These are phyloP conservation scores for Rheum nobile DNA, from an alignment of 148 eudicot genomes.

Conservation along the genomic window DNA sequence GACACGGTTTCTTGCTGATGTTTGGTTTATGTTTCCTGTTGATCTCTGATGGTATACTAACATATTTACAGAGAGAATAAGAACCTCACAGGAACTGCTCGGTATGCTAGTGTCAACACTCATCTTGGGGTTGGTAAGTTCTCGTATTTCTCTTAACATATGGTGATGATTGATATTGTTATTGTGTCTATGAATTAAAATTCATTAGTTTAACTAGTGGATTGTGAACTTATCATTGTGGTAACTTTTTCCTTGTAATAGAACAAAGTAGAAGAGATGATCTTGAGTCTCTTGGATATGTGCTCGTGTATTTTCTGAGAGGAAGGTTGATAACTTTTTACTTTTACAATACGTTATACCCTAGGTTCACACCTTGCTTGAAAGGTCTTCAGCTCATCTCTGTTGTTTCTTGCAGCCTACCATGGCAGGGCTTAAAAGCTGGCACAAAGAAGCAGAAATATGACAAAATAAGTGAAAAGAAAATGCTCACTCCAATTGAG, in stretches of 20 bases:
- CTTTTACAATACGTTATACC: background rate
- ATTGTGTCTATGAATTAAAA: background rate
- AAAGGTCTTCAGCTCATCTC: conserved; percentile 10
- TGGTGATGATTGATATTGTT: background rate
- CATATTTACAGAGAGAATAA: conserved; percentile 69
- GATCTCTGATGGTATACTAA: background rate
- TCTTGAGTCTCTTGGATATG: conserved; percentile 90
- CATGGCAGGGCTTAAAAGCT: conserved; percentile 98
- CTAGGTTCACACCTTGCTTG: background rate
- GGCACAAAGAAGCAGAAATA: conserved; percentile 97
- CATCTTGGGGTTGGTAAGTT: conserved; percentile 95
- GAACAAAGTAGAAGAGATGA: conserved; percentile 99
- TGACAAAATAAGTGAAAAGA: conserved; percentile 94
- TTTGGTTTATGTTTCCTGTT: background rate
- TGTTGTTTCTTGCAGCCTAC: conserved; percentile 48
- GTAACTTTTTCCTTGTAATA: conserved; percentile 16
- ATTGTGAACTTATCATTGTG: background rate
- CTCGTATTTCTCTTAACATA: background rate
- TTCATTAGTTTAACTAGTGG: background rate
- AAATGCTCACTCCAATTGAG: conserved; percentile 95
- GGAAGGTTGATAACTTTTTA: conserved; percentile 53
- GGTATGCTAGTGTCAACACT: conserved; percentile 96
- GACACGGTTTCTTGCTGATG: background rate
- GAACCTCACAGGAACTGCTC: conserved; percentile 93
- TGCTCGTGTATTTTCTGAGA: conserved; percentile 92